Base-by-base conservation (phyloP, 75 land plant species). In the Pinus taeda region DNA sequence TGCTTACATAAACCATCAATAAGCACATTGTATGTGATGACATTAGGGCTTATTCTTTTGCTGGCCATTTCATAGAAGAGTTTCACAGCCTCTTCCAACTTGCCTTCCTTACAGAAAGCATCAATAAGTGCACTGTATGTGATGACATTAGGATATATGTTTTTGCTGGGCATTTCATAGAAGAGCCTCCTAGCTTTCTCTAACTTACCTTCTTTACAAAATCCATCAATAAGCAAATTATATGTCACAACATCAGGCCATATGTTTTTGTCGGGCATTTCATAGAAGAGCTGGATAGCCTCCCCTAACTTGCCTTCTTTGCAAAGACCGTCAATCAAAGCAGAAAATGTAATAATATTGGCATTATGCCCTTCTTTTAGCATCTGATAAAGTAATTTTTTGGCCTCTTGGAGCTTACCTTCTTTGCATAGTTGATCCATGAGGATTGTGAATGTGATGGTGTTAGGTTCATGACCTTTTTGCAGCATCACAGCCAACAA, bases 391-490 rank as follows among this genome's bases (percentile, higher is more conserved):
- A 85, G 61, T 73, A 84, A 36, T 26, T 82, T 80, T 56, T 60
- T 14, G 57, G 92, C 90, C 69, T 75, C 30, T 24, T 83, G 36
- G 56, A 79, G 20, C 56, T 81, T 55, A 42, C 91, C 90, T 57
- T 76, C 60, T 74, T 87, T 88, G 58, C 85, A 88, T 53, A 83
- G 89, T 13, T 87, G 89, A 79, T 83, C 77, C 39, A 95, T 89
- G 74, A 95, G 63, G 36, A 87, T 74, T 26, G 90, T 95, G 77
- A 84, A 93, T 11, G 94, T 90, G 36, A 93, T 67, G 59, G 75
- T 85, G 73, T 91, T 91, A 30, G 98, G 97, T 17, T 60, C 39
- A 21, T 92, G 49, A 60, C 85, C 85, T 63, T 59, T 72, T 33
- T 75, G 59, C 29, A 55, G 45, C 97, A 95, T 93, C 71, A 90